Conservation (phyloP, 768 basidiomycete genomes). For the Boletus subparvulus region DNA sequence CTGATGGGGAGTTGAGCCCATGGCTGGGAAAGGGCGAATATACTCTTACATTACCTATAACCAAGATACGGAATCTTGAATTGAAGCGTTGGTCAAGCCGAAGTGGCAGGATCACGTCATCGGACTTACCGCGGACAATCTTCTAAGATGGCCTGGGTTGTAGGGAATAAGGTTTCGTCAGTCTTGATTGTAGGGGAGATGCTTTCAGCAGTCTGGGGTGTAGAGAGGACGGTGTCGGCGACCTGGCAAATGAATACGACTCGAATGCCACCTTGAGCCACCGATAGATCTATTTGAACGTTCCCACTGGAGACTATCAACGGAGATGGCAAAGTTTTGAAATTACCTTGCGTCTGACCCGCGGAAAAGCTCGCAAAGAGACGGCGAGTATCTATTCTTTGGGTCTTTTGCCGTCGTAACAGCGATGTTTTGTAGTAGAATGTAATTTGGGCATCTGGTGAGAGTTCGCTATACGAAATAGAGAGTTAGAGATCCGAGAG, state of each 20-base stretch:
- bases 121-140: background rate
- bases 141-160: background rate
- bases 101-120: no score
- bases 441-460: background rate
- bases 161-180: background rate
- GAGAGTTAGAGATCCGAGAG: background rate
- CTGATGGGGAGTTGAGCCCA: background rate
- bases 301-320: background rate
- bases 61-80: slow-evolving; percentile 1
- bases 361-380: background rate
- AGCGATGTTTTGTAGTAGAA: background rate
- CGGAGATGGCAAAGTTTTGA: background rate
- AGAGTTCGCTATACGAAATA: background rate
- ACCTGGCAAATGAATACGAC: background rate
- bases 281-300: background rate
- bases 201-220: background rate
- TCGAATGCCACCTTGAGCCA: background rate
- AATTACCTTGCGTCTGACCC: background rate
- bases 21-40: background rate
- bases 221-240: no score
- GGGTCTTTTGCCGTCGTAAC: background rate
- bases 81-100: background rate
- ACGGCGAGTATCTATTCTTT: background rate
- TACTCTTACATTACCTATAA: background rate
- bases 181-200: no score